phyloP scores from a whole-genome alignment of 2,329 filamentous ascomycete species.

The Ramularia collo-cygni region DNA sequence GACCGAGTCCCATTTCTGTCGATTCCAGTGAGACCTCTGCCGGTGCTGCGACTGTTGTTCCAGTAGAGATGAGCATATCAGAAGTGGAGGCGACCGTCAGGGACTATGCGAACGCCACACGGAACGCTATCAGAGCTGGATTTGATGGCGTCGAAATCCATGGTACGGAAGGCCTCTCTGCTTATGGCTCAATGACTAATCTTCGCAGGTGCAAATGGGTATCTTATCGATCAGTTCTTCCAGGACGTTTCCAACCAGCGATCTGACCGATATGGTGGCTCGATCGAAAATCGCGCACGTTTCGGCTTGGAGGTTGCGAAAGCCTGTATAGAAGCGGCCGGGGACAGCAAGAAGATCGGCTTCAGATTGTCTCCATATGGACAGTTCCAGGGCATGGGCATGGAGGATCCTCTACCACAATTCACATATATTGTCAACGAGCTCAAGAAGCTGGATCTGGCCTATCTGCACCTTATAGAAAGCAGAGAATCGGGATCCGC shows the following conservation, averaged over 20 bases:
- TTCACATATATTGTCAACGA: conserved; percentile 51
- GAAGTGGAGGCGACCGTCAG: conserved; percentile 25
- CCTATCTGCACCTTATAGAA: conserved; percentile 43
- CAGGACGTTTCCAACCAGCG: conserved; percentile 49
- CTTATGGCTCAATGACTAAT: not conserved
- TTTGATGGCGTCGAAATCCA: conserved; percentile 55
- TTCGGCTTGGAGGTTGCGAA: conserved; percentile 47
- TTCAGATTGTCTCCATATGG: conserved; percentile 56
- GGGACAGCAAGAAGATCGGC: conserved; percentile 41
- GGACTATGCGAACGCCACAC: conserved; percentile 35
- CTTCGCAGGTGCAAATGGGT: conserved; percentile 33
- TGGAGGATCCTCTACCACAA: conserved; percentile 53
- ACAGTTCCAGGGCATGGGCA: conserved; percentile 55
- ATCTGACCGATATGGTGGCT: conserved; percentile 40
- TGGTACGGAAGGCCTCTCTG: conserved; percentile 15
- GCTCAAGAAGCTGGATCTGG: conserved; percentile 45
- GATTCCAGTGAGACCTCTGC: conserved; percentile 19
- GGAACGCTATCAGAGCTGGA: conserved; percentile 41
- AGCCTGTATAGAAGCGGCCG: conserved; percentile 43
- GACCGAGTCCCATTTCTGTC: conserved; percentile 28
- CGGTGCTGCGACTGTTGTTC: conserved; percentile 13
- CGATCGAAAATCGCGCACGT: conserved; percentile 43
- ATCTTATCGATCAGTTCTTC: conserved; percentile 59
- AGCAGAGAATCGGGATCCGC: conserved; percentile 24
- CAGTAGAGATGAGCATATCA: conserved; percentile 29